phyloP scores from a whole-genome alignment of 1,139 yeast species.

The Yamadazyma atlantica region DNA sequence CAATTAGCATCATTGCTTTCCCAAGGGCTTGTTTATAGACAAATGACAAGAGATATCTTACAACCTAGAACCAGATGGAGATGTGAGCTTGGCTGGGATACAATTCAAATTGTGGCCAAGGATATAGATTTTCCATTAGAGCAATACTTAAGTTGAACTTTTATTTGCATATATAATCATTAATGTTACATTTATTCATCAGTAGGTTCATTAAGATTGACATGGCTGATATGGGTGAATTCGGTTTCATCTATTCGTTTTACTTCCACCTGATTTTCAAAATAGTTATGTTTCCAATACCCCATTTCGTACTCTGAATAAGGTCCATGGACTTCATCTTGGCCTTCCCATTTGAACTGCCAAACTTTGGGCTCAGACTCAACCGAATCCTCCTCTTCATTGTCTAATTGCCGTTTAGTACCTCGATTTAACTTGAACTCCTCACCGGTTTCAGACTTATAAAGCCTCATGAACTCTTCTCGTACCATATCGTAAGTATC shows the following conservation, averaged over 20 bases:
- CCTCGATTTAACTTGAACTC: constrained; percentile 24
- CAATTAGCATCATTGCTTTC: constrained; percentile 63
- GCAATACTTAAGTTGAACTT: constrained; percentile 40
- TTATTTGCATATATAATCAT: neutral
- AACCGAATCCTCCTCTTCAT: constrained; percentile 11
- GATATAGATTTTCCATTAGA: constrained; percentile 56
- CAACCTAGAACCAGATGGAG: constrained; percentile 67
- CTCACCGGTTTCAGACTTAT: constrained; percentile 50
- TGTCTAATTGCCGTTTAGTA: constrained; percentile 18
- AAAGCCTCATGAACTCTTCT: constrained; percentile 60
- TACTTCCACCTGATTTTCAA: constrained; percentile 49
- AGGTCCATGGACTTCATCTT: constrained; percentile 57
- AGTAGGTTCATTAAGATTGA: constrained; percentile 23
- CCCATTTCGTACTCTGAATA: constrained; percentile 54
- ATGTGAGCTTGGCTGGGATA: constrained; percentile 56
- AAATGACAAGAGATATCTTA: constrained; percentile 54
- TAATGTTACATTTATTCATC: too few species aligned
- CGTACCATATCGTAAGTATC: constrained; percentile 55
- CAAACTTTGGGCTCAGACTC: constrained; percentile 31
- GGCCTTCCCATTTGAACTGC: constrained; percentile 65
- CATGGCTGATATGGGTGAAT: constrained; percentile 27
- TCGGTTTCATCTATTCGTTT: constrained; percentile 31
- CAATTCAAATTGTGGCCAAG: constrained; percentile 48
- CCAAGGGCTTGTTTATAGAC: constrained; percentile 51
- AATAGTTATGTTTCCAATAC: constrained; percentile 60